A percentile compares a stretch with the other conserved stretches of the same genome.
Conservation (phyloP, 164 flowering plant genomes). For the Tetracentron sinense region DNA sequence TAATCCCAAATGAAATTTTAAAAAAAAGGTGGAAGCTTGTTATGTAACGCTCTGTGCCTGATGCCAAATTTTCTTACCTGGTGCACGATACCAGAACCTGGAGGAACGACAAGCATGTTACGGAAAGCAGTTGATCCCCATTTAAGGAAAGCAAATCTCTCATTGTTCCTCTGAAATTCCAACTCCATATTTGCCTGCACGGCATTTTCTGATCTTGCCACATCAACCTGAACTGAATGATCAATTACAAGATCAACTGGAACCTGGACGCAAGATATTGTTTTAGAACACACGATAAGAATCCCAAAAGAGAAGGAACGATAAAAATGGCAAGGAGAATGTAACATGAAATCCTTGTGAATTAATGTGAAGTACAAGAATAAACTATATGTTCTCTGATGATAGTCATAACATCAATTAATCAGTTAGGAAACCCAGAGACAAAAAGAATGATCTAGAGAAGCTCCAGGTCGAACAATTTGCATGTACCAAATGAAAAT, state of each 20-base stretch:
- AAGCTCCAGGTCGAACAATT: too few relatives aligned
- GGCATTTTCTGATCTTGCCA: constrained; percentile 75
- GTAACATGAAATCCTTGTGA: not conserved
- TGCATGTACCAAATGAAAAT: too few relatives aligned
- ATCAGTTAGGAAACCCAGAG: not conserved
- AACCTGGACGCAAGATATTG: constrained; percentile 41
- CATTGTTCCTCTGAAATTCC: constrained; percentile 72
- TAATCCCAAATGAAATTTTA: too few relatives aligned
- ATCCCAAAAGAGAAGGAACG: not conserved
- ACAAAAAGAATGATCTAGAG: too few relatives aligned
- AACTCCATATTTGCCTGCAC: constrained; percentile 76
- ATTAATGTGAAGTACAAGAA: not conserved
- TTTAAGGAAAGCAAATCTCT: constrained; percentile 81
- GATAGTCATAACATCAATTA: not conserved
- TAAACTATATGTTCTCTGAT: not conserved
- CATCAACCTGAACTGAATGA: constrained; percentile 87
- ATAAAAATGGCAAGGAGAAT: not conserved
- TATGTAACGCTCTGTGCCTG: too few relatives aligned
- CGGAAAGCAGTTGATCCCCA: constrained; percentile 84
- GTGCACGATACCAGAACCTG: constrained; percentile 90
- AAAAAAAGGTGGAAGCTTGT: too few relatives aligned
- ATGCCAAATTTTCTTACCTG: constrained; percentile 43
- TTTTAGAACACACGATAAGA: not conserved
- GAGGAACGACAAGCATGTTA: constrained; percentile 92
- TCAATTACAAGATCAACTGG: constrained; percentile 94